Evolutionary conservation across 352 stramenopile species (phyloP).

Genomic region (Globisporangium polare): DNA sequence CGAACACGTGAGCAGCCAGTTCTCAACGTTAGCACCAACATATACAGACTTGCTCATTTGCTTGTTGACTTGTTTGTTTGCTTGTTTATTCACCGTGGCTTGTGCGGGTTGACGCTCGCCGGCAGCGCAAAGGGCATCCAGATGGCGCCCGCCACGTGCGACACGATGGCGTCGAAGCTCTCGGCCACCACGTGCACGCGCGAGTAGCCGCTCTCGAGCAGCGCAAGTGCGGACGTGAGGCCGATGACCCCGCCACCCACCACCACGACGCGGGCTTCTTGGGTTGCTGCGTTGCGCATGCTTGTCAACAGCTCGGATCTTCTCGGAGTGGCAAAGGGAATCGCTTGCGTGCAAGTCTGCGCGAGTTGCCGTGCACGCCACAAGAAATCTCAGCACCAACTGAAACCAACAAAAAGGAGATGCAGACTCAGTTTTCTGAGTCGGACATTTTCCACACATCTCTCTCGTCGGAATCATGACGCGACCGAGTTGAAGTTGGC

Average conservation of each 20-base stretch:
- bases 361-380: too few species aligned
- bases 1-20: not conserved
- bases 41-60: not conserved
- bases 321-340: too few species aligned
- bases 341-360: too few species aligned
- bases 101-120: slow-evolving; percentile 25
- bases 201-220: slow-evolving; percentile 48
- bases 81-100: slow-evolving; percentile 25
- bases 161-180: slow-evolving; percentile 55
- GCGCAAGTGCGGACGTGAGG: slow-evolving; percentile 57
- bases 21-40: not conserved
- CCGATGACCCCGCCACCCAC: slow-evolving; percentile 67
- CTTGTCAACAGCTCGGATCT: too few species aligned
- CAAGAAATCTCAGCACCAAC: too few species aligned
- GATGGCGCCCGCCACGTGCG: slow-evolving; percentile 62
- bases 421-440: too few species aligned
- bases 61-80: not conserved
- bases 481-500: too few species aligned
- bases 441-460: too few species aligned
- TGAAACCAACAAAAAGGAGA: too few species aligned
- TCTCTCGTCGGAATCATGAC: too few species aligned
- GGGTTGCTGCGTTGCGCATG: not conserved
- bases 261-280: slow-evolving; percentile 33
- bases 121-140: slow-evolving; percentile 73
- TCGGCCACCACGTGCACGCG: slow-evolving; percentile 45